Percentiles rank a stretch among this genome's conserved stretches.
phyloP scores from a whole-genome alignment of 2,329 filamentous ascomycete species.

The Xylariaceae sp. region DNA sequence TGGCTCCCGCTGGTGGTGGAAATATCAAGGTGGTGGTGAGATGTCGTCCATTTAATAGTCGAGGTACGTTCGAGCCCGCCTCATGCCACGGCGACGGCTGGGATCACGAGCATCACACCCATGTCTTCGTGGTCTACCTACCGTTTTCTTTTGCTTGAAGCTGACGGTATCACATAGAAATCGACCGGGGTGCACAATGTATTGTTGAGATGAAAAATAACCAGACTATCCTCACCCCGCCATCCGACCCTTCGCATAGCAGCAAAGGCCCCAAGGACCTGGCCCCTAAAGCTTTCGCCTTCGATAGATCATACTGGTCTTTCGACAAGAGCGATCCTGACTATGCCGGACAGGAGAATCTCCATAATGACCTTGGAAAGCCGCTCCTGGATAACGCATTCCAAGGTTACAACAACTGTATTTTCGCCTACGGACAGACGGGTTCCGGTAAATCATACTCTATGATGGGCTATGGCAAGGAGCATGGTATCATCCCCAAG shows the following conservation, averaged over 20 bases:
- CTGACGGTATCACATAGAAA: conserved; percentile 53
- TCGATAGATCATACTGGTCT: conserved; percentile 97
- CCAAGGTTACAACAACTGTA: conserved; percentile 98
- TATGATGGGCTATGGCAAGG: conserved; percentile 99
- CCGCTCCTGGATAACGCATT: conserved; percentile 97
- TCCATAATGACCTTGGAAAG: conserved; percentile 82
- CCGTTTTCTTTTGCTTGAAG: neutral
- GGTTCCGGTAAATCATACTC: conserved; percentile 98
- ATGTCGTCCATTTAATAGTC: conserved; percentile 87
- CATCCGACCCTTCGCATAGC: conserved; percentile 53
- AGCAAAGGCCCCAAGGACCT: conserved; percentile 65
- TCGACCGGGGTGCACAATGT: conserved; percentile 87
- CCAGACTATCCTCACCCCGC: conserved; percentile 80
- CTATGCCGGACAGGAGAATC: conserved; percentile 84
- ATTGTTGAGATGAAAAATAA: conserved; percentile 93
- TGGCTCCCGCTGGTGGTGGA: conserved; percentile 70
- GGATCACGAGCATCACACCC: neutral
- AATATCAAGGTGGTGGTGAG: conserved; percentile 99
- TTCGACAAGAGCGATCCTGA: conserved; percentile 76
- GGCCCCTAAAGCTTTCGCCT: conserved; percentile 81
- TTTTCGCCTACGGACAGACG: conserved; percentile 97
- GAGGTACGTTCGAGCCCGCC: conserved; percentile 56
- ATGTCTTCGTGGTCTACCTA: neutral
- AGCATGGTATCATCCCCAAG: conserved; percentile 89
- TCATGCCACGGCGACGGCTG: neutral